phyloP scores from a whole-genome alignment of 345 rosid species.

The Dipteronia sinensis region DNA sequence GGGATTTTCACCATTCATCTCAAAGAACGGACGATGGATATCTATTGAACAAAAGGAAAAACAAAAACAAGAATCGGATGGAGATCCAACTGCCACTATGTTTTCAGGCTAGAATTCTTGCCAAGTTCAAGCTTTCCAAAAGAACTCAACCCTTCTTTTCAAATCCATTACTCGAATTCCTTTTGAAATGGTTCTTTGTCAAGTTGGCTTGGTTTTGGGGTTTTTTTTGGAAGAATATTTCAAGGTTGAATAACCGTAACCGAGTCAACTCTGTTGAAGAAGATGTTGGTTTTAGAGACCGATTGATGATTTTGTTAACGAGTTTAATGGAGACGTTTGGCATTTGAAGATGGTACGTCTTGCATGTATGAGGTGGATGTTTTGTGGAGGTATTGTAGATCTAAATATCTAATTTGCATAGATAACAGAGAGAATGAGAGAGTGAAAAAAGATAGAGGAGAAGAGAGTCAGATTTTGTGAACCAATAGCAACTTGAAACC shows the following conservation, averaged over 20 bases:
- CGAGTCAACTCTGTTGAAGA: constrained; percentile 33
- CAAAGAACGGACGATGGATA: too few species aligned
- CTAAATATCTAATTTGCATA: constrained; percentile 43
- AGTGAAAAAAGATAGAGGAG: too few species aligned
- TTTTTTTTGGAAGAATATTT: constrained; percentile 51
- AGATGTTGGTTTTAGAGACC: constrained; percentile 10
- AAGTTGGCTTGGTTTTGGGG: constrained; percentile 12
- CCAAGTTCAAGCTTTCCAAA: constrained; percentile 59
- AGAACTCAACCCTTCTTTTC: constrained; percentile 30
- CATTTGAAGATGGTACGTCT: constrained; percentile 50
- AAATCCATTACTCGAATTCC: constrained; percentile 16
- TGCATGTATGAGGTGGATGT: constrained; percentile 41
- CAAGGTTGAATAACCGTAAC: constrained; percentile 63
- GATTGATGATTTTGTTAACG: constrained; percentile 16
- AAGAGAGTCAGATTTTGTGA: too few species aligned
- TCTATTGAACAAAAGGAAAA: too few species aligned
- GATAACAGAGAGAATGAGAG: not conserved
- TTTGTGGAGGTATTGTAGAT: constrained; percentile 47
- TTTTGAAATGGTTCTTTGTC: constrained; percentile 1
- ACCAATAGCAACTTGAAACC: not conserved
- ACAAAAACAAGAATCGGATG: too few species aligned
- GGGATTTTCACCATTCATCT: too few species aligned
- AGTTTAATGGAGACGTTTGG: constrained; percentile 52
- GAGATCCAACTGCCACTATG: constrained; percentile 47
- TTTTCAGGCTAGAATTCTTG: constrained; percentile 71